These are phyloP conservation scores for Cryptococcus sp. DNA, from an alignment of 1,284 basidiomycete genomes.

Conservation along the genomic window DNA sequence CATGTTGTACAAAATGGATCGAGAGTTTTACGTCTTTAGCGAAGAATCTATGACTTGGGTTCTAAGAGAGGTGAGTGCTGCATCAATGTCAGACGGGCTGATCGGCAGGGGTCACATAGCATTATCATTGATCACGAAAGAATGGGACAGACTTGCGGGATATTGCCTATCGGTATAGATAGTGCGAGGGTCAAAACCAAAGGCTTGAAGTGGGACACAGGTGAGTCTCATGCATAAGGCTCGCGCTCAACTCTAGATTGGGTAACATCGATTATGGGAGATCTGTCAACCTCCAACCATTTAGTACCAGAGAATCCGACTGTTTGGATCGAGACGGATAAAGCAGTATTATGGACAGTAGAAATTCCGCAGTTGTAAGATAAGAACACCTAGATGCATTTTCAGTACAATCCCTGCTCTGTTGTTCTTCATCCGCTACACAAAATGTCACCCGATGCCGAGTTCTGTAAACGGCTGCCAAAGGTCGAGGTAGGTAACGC, in stretches of 20 bases:
- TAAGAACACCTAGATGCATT: no score
- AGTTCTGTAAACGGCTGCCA: slow-evolving; percentile 23
- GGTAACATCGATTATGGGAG: slow-evolving; percentile 73
- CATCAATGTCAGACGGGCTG: slow-evolving; percentile 1
- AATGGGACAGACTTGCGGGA: slow-evolving; percentile 86
- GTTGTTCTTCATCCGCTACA: no score
- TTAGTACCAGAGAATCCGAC: slow-evolving; percentile 63
- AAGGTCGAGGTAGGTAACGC: slow-evolving; percentile 22
- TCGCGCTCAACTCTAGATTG: slow-evolving; percentile 49
- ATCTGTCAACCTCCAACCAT: slow-evolving; percentile 91
- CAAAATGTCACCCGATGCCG: slow-evolving; percentile 5
- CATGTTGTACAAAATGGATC: slow-evolving; percentile 71
- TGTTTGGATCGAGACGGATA: slow-evolving; percentile 68
- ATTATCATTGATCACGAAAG: slow-evolving; percentile 71
- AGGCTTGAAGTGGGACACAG: slow-evolving; percentile 87
- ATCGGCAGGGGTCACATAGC: slow-evolving; percentile 70
- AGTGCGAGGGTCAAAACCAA: slow-evolving; percentile 73
- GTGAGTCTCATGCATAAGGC: slow-evolving; percentile 56
- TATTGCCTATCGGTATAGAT: slow-evolving; percentile 83
- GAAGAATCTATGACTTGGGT: slow-evolving; percentile 86
- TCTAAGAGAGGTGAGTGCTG: slow-evolving; percentile 66
- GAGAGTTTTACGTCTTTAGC: slow-evolving; percentile 71
- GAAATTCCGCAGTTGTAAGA: slow-evolving; percentile 55
- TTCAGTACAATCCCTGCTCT: no score
- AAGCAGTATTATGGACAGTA: slow-evolving; percentile 85